These are phyloP conservation scores for Ogataea henricii DNA, from an alignment of 805 yeast species.

Conservation along the genomic window DNA sequence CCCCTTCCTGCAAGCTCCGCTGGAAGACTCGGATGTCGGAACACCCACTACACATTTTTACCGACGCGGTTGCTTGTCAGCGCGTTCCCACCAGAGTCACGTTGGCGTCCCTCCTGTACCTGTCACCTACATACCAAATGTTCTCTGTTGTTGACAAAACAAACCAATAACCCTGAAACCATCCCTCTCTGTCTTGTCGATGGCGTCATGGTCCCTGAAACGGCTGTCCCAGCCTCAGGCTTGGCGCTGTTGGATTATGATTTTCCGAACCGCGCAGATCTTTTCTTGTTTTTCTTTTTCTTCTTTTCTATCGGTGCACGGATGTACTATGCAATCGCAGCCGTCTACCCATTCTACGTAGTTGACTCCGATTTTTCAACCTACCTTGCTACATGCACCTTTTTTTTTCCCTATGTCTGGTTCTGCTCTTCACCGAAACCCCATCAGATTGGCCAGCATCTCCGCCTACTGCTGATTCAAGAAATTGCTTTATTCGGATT, in stretches of 20 bases:
- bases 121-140: background rate
- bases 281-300: background rate
- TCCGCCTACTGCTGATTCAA: too few relatives aligned
- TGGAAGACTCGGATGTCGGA: background rate
- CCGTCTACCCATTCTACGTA: background rate
- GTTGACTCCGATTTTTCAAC: too few relatives aligned
- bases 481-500: too few relatives aligned
- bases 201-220: slow-evolving; percentile 9
- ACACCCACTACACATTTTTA: background rate
- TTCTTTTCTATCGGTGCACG: background rate
- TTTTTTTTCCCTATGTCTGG: too few relatives aligned
- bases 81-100: background rate
- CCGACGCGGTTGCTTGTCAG: too few relatives aligned
- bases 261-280: slow-evolving; percentile 6
- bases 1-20: background rate
- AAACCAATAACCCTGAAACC: slow-evolving; percentile 1
- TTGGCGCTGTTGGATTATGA: slow-evolving; percentile 1
- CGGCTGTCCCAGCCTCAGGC: slow-evolving; percentile 9
- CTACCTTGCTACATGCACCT: too few relatives aligned
- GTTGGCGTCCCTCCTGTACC: background rate
- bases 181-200: background rate
- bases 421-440: too few relatives aligned
- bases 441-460: too few relatives aligned
- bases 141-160: background rate
- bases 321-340: background rate